Percentiles rank a stretch among this genome's conserved stretches.
Conservation (phyloP, 768 basidiomycete genomes). For the Phanerochaete carnosa region DNA sequence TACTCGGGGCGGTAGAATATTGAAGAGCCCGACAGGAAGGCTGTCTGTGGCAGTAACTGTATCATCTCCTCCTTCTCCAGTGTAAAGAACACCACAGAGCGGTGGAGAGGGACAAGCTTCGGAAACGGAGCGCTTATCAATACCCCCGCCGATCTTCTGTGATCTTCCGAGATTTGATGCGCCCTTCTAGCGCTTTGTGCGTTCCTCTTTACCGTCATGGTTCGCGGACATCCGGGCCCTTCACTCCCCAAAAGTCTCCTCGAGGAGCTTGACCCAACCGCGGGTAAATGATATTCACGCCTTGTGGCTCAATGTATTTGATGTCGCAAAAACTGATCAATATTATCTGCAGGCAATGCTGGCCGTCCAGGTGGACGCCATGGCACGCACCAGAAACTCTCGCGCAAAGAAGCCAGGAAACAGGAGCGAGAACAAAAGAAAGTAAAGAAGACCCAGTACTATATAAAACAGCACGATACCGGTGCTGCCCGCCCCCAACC, state of each 20-base stretch:
- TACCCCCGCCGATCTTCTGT: neutral
- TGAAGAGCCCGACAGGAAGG: too few relatives aligned
- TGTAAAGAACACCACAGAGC: neutral
- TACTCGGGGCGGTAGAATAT: too few relatives aligned
- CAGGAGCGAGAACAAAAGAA: slow-evolving; percentile 57
- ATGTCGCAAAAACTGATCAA: neutral
- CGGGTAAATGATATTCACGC: neutral
- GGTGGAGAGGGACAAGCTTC: neutral
- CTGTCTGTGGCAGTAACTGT: too few relatives aligned
- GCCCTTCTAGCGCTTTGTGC: neutral
- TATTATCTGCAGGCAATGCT: neutral
- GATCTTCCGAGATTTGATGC: neutral
- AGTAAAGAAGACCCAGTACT: slow-evolving; percentile 59
- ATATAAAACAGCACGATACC: slow-evolving; percentile 19
- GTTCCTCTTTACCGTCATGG: neutral
- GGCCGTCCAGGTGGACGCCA: slow-evolving; percentile 9
- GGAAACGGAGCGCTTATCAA: neutral
- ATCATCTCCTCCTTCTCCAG: too few relatives aligned
- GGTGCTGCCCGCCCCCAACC: slow-evolving; percentile 21
- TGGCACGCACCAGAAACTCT: slow-evolving; percentile 21
- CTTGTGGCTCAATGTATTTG: neutral
- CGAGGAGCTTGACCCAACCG: slow-evolving; percentile 21
- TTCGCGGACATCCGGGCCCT: slow-evolving; percentile 17
- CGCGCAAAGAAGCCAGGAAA: slow-evolving; percentile 65
- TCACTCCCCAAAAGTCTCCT: slow-evolving; percentile 25